Percentiles rank a stretch among this genome's conserved stretches.
Conservation (phyloP, 257 asterid species). For the Phtheirospermum japonicum region DNA sequence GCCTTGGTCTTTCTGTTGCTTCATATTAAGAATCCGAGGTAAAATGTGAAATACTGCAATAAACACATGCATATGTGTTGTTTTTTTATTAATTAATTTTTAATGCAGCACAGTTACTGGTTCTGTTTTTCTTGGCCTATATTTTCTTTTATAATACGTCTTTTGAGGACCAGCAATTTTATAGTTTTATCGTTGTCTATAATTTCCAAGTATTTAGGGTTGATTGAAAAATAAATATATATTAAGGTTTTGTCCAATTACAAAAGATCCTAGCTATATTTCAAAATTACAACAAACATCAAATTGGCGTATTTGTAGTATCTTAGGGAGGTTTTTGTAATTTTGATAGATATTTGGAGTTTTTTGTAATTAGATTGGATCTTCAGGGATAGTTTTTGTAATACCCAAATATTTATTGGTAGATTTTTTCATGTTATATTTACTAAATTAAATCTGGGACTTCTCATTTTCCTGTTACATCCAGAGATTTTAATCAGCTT, state of each 20-base stretch:
- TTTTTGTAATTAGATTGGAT: neutral
- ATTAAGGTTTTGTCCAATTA: neutral
- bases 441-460: neutral
- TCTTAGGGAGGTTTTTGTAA: neutral
- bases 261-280: neutral
- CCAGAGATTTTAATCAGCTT: constrained; percentile 3
- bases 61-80: constrained; percentile 17
- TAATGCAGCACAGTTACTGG: constrained; percentile 18
- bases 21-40: constrained; percentile 65
- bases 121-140: constrained; percentile 21
- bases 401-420: neutral
- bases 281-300: neutral
- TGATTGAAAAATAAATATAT: neutral
- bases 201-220: constrained; percentile 7
- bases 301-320: too few relatives aligned
- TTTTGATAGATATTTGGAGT: neutral
- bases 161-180: constrained; percentile 9
- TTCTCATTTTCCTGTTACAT: neutral
- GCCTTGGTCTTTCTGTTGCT: constrained; percentile 56
- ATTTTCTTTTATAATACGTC: constrained; percentile 7
- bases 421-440: neutral
- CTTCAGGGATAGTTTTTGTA: neutral
- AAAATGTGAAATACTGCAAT: constrained; percentile 25
- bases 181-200: constrained; percentile 19
- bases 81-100: constrained; percentile 7